Conservation (phyloP, 768 basidiomycete species). For the Cyclocybe aegerita region DNA sequence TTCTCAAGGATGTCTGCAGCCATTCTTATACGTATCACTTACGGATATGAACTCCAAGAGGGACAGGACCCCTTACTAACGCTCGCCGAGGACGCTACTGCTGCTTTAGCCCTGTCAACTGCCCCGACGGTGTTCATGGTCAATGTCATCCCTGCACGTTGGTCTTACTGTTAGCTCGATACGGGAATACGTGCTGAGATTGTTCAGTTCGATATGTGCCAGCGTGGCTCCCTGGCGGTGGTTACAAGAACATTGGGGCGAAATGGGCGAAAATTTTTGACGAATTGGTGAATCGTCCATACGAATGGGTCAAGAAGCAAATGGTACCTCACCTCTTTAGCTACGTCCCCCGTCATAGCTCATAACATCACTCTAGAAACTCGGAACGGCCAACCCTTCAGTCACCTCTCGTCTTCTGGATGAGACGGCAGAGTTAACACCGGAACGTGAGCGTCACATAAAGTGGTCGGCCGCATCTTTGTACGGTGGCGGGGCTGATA, state of each 20-base stretch:
- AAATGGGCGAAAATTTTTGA: constrained; percentile 41
- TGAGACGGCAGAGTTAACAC: constrained; percentile 24
- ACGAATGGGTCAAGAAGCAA: constrained; percentile 41
- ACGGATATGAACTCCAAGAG: too few relatives aligned
- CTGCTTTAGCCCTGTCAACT: too few relatives aligned
- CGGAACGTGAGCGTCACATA: constrained; percentile 34
- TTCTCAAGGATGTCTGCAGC: too few relatives aligned
- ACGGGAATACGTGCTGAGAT: too few relatives aligned
- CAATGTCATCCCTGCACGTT: too few relatives aligned
- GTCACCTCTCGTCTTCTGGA: constrained; percentile 31
- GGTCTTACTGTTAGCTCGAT: too few relatives aligned
- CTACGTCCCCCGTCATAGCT: not conserved
- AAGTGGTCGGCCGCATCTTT: constrained; percentile 48
- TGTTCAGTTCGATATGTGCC: constrained; percentile 44
- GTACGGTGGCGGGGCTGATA: constrained; percentile 48
- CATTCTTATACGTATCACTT: too few relatives aligned
- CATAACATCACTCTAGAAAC: constrained; percentile 14
- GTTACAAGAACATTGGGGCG: constrained; percentile 47
- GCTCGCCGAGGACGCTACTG: too few relatives aligned
- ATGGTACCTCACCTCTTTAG: constrained; percentile 30
- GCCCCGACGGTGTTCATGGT: too few relatives aligned
- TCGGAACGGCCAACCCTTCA: constrained; percentile 33
- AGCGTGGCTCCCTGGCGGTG: constrained; percentile 61
- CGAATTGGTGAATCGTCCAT: constrained; percentile 47
- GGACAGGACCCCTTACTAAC: too few relatives aligned